Conservation (phyloP, 768 basidiomycete species). For the Mycena chlorophos region DNA sequence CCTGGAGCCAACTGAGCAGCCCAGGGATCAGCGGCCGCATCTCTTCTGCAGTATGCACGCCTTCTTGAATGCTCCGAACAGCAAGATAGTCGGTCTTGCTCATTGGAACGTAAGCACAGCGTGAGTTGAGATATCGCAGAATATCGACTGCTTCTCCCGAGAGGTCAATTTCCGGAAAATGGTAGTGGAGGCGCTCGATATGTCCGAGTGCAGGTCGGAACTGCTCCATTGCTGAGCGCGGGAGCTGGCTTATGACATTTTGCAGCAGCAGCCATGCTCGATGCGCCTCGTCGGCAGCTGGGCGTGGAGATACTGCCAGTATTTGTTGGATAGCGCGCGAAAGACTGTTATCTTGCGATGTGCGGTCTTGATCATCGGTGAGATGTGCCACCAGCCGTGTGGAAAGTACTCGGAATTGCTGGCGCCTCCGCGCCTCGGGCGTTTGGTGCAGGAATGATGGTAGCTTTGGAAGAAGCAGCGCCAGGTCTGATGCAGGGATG, state of each 20-base stretch:
- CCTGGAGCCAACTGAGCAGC: background rate
- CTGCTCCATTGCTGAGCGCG: background rate
- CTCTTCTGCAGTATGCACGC: background rate
- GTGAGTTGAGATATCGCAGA: background rate
- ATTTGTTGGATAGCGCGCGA: background rate
- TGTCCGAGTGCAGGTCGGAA: background rate
- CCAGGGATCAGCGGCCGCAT: background rate
- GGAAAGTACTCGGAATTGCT: background rate
- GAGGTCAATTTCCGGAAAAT: background rate
- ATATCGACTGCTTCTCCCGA: background rate
- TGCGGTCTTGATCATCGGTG: background rate
- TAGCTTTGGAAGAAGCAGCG: background rate
- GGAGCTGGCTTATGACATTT: background rate
- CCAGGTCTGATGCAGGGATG: background rate
- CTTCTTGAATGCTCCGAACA: background rate
- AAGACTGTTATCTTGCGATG: background rate
- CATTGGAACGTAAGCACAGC: background rate
- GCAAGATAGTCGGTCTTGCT: background rate
- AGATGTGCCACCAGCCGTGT: background rate
- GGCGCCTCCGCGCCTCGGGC: background rate
- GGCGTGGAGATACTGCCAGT: background rate
- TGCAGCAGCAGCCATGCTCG: background rate
- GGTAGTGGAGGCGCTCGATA: background rate
- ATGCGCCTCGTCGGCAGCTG: background rate
- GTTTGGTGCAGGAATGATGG: too few species aligned